A percentile compares a stretch with the other conserved stretches of the same genome.
These are phyloP conservation scores for Nicotiana noctiflora DNA, from an alignment of 257 asterid species.

Conservation along the genomic window DNA sequence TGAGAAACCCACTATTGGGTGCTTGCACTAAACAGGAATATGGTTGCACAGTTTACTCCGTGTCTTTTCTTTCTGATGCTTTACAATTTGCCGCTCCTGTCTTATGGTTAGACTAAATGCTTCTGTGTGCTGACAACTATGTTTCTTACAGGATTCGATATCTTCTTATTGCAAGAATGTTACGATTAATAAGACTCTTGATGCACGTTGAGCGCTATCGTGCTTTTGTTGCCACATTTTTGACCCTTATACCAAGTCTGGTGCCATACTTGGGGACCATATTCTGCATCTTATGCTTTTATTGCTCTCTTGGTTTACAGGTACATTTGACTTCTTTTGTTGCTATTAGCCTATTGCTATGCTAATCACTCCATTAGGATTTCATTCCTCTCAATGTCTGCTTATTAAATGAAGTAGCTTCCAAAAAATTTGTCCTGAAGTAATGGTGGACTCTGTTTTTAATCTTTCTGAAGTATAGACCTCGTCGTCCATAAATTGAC, in stretches of 20 bases:
- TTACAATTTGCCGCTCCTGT: background rate
- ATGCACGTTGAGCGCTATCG: slow-evolving; percentile 85
- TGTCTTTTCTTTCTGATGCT: slow-evolving; percentile 1
- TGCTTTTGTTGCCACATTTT: slow-evolving; percentile 91
- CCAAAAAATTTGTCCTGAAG: background rate
- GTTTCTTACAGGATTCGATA: slow-evolving; percentile 79
- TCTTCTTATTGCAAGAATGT: slow-evolving; percentile 95
- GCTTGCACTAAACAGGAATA: background rate
- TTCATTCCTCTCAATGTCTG: background rate
- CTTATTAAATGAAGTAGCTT: background rate
- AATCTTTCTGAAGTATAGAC: background rate
- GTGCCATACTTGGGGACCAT: slow-evolving; percentile 94
- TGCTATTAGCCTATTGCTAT: background rate
- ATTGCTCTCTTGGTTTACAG: slow-evolving; percentile 95
- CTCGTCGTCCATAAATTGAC: background rate
- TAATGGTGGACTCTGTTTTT: background rate
- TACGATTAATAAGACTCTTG: slow-evolving; percentile 86
- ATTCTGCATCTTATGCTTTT: slow-evolving; percentile 84
- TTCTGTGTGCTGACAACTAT: slow-evolving; percentile 4
- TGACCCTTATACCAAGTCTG: slow-evolving; percentile 89
- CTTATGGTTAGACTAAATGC: background rate
- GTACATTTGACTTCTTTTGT: slow-evolving; percentile 25
- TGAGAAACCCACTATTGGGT: background rate
- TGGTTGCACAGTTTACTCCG: background rate
- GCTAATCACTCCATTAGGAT: background rate